Percentiles rank a stretch among this genome's conserved stretches.
Conservation (phyloP, 1,284 basidiomycete species). For the Apiotrichum brassicae region DNA sequence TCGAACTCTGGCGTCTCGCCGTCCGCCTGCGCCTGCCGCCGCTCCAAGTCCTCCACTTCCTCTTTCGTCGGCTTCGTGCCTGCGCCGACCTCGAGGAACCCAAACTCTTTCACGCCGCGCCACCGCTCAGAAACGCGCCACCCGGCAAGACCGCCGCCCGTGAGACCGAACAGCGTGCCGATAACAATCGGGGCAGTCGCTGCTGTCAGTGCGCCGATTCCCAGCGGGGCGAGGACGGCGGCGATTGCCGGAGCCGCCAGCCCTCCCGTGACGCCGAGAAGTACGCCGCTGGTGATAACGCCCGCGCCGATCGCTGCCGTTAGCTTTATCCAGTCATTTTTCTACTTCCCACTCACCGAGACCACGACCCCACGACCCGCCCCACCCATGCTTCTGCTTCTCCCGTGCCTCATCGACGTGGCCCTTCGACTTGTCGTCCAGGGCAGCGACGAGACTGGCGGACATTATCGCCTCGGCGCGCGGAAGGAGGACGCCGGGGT, state of each 20-base stretch:
- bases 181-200: conserved; percentile 49
- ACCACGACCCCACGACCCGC: conserved; percentile 36
- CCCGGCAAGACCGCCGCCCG: conserved; percentile 43
- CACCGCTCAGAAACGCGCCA: conserved; percentile 49
- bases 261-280: conserved; percentile 53
- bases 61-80: conserved; percentile 37
- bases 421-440: conserved; percentile 33
- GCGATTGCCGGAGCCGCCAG: conserved; percentile 52
- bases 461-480: conserved; percentile 45
- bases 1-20: neutral
- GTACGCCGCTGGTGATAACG: conserved; percentile 44
- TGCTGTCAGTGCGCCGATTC: conserved; percentile 46
- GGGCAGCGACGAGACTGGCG: conserved; percentile 45
- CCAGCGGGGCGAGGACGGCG: conserved; percentile 49
- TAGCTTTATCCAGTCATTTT: conserved; percentile 1
- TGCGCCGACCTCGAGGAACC: conserved; percentile 48
- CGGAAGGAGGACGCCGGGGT: conserved; percentile 27
- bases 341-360: conserved; percentile 32
- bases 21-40: conserved; percentile 4
- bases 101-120: conserved; percentile 51
- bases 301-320: conserved; percentile 50
- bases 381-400: conserved; percentile 27
- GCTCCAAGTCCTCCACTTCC: conserved; percentile 33
- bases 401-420: conserved; percentile 43
- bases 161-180: conserved; percentile 24